phyloP scores from a whole-genome alignment of 805 yeast species.

The Saturnispora serradocipensis region DNA sequence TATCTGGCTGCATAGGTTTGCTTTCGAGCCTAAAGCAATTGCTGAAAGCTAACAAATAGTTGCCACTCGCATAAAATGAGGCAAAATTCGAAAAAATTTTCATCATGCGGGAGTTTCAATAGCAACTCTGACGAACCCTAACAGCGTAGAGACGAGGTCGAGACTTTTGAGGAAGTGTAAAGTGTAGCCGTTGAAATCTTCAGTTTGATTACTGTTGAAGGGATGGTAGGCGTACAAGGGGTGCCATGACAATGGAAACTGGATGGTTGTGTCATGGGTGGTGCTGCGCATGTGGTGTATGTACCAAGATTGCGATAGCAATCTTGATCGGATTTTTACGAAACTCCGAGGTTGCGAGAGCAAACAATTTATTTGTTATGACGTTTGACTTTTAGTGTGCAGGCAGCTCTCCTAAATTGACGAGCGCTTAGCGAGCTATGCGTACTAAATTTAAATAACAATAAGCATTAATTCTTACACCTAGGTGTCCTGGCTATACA shows the following conservation, averaged over 20 bases:
- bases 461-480: no score
- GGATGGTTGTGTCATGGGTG: no score
- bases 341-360: not conserved
- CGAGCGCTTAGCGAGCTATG: not conserved
- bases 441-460: no score
- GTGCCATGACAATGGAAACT: no score
- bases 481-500: not conserved
- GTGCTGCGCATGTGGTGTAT: no score
- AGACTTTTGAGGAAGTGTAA: not conserved
- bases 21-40: not conserved
- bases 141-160: not conserved
- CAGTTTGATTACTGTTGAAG: not conserved
- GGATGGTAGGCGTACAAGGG: no score
- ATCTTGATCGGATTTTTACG: not conserved
- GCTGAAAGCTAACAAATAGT: not conserved
- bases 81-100: not conserved
- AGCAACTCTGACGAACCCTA: not conserved
- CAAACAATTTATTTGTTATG: not conserved
- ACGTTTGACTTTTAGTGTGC: not conserved
- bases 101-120: not conserved
- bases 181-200: not conserved
- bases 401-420: not conserved
- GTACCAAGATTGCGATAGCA: no score
- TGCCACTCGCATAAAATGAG: not conserved
- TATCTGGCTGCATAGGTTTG: not conserved